phyloP scores from a whole-genome alignment of 805 yeast genomes.

The Lachancea nothofagi region DNA sequence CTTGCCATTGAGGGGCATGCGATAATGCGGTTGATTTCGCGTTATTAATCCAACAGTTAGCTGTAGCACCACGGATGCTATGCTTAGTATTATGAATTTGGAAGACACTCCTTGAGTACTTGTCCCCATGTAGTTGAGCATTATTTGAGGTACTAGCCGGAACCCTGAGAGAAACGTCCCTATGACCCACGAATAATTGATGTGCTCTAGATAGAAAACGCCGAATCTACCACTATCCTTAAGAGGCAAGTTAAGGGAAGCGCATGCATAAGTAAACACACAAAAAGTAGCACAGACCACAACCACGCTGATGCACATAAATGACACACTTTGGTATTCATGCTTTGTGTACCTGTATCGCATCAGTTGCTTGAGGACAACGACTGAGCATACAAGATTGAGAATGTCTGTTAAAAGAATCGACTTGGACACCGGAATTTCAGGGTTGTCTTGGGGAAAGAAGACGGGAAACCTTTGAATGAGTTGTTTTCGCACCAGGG shows the following conservation, averaged over 20 bases:
- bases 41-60: slow-evolving; percentile 5
- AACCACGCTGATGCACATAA: slow-evolving; percentile 10
- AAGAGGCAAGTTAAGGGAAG: slow-evolving; percentile 17
- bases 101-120: slow-evolving; percentile 31
- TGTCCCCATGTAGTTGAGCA: slow-evolving; percentile 36
- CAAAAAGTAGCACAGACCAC: slow-evolving; percentile 10
- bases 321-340: slow-evolving; percentile 36
- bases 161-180: slow-evolving; percentile 24
- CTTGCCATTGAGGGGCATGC: slow-evolving; percentile 22
- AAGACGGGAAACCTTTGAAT: slow-evolving; percentile 35
- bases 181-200: slow-evolving; percentile 39
- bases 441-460: slow-evolving; percentile 11
- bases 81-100: slow-evolving; percentile 17
- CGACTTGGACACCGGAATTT: slow-evolving; percentile 23
- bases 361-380: slow-evolving; percentile 28
- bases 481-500: slow-evolving; percentile 24
- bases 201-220: slow-evolving; percentile 36
- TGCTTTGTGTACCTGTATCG: slow-evolving; percentile 32
- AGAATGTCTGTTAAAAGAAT: slow-evolving; percentile 19
- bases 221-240: slow-evolving; percentile 30
- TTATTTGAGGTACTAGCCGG: slow-evolving; percentile 38
- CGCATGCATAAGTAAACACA: slow-evolving; percentile 21
- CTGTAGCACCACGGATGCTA: slow-evolving; percentile 8
- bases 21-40: slow-evolving; percentile 12
- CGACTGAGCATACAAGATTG: slow-evolving; percentile 11